A percentile compares a stretch with the other conserved stretches of the same genome.
These are phyloP conservation scores for Suillus sp. DNA, from an alignment of 768 basidiomycete species.

Conservation along the genomic window DNA sequence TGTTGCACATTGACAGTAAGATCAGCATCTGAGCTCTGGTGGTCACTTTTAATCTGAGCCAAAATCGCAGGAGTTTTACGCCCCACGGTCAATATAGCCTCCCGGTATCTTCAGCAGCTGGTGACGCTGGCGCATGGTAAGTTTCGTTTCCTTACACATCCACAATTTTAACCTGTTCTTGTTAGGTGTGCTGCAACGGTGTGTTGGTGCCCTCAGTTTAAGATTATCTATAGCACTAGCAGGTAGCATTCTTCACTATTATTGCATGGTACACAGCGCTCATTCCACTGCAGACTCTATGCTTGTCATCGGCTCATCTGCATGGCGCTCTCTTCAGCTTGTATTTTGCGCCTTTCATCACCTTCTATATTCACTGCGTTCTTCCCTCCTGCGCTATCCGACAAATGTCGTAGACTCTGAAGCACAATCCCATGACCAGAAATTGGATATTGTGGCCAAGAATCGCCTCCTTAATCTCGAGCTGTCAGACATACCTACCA, in stretches of 20 bases:
- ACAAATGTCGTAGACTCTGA: background rate
- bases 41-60: background rate
- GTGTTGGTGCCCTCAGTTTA: too few relatives aligned
- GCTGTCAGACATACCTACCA: background rate
- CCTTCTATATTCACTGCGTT: too few relatives aligned
- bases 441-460: background rate
- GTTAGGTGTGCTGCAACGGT: too few relatives aligned
- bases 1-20: background rate
- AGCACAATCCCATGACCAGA: background rate
- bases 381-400: background rate
- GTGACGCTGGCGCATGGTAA: background rate
- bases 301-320: background rate
- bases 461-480: background rate
- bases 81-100: background rate
- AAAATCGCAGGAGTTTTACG: background rate
- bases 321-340: background rate
- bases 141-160: background rate
- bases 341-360: background rate
- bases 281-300: background rate
- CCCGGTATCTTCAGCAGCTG: background rate
- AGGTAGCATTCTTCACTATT: background rate
- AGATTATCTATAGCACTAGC: background rate
- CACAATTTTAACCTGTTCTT: background rate
- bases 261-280: background rate
- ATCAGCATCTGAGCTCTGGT: background rate